Percentiles rank a stretch among this genome's conserved stretches.
Conservation (phyloP, 2,329 filamentous ascomycete species). For the Calycina herbarum region DNA sequence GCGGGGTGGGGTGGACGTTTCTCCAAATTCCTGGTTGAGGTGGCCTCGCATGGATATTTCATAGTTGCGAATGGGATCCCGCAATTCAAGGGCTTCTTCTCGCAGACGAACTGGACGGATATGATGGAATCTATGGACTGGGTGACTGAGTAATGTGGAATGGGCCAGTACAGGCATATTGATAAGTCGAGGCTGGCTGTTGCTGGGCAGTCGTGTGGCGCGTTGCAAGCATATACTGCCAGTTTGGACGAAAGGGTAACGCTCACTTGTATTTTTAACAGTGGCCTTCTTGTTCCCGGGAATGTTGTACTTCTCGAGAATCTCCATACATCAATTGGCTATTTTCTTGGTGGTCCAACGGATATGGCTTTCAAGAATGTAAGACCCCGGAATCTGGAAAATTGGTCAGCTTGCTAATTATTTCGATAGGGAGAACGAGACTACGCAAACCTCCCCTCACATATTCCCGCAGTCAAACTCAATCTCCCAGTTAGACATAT, state of each 20-base stretch:
- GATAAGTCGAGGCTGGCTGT: background rate
- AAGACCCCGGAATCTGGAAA: background rate
- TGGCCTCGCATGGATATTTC: background rate
- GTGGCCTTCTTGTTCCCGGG: background rate
- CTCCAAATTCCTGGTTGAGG: background rate
- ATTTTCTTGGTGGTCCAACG: constrained; percentile 3
- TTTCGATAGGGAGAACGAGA: background rate
- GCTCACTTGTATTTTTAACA: background rate
- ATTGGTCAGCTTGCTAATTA: background rate
- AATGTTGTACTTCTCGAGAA: background rate
- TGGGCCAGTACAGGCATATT: background rate
- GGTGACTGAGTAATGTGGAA: background rate
- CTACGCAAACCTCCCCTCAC: background rate
- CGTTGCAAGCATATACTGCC: background rate
- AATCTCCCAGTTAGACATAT: background rate
- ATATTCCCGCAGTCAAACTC: background rate
- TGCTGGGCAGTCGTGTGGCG: background rate
- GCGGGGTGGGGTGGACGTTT: background rate
- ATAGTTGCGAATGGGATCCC: background rate
- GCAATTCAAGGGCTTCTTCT: background rate
- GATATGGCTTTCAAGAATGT: constrained; percentile 5
- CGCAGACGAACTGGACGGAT: background rate
- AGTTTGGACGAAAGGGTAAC: background rate
- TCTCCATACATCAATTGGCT: background rate
- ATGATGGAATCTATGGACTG: background rate